Base-by-base conservation (phyloP, 2,329 filamentous ascomycete genomes). In the Xylariaceae sp. region DNA sequence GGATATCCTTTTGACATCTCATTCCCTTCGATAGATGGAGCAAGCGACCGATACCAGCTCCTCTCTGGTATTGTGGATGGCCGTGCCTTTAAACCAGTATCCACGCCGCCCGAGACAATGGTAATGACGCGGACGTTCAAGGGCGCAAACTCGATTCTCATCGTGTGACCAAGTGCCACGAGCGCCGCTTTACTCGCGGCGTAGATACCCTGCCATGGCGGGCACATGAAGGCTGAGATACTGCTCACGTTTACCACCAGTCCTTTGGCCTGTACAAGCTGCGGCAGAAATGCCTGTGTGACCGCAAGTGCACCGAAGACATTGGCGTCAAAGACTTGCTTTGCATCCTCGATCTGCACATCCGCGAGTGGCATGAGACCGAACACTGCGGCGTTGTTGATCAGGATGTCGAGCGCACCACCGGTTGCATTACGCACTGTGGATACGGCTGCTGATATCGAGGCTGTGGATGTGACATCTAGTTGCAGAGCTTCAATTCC, bases 231-330 rank as follows among this genome's bases (percentile, higher is more conserved):
- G 60, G 43, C 43, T 15, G 43, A 38, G 5, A 45, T 5, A 18
- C 43, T 45, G 17, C 15, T 27, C 7, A 45, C 22, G 61, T 59
- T 9, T 47, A 45, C 9, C 54, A 49, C 6, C 3, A 36, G 33
- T 15, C 33, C 33, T 36, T 9, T 36, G 15, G 45, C 6, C 45
- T 49, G n/a, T n/a, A 64, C 54, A 6, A 69, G 56, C 7, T 66
- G 58, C 5, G 66, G 66, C 19, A 67, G 52, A 44, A 67, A 61
- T 2, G 61, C 60, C 18, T 67, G 65, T 9, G 65, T 67, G 7
- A 68, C 62, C 17, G 62, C 62, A 10, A 67, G 48, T 2, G 59
- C 57, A 30, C 58, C 65, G 2, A 65, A 51, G 18, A 68, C 43
- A 48, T 69, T 69, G 5, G 57, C 57, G 10, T 65, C 49, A 42